Percentiles rank a stretch among this genome's conserved stretches.
These are phyloP conservation scores for Boletus tylopilopsis DNA, from an alignment of 768 basidiomycete species.

Conservation along the genomic window DNA sequence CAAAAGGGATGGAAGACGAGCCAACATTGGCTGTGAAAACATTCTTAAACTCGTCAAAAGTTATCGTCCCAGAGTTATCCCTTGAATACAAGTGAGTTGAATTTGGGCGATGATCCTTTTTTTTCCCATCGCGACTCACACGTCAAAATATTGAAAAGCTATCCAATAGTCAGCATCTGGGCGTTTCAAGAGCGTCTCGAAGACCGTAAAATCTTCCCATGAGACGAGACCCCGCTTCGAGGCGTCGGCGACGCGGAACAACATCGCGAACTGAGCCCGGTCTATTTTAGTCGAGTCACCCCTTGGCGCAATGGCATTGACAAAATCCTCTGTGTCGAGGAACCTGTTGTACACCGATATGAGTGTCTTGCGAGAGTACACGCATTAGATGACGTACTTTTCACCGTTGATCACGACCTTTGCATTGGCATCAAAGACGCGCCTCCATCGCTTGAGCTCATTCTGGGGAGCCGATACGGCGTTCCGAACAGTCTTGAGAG, in stretches of 20 bases:
- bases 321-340: constrained; percentile 83
- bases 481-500: constrained; percentile 62
- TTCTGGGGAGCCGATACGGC: constrained; percentile 71
- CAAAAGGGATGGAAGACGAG: constrained; percentile 83
- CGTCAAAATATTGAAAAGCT: constrained; percentile 94
- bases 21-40: constrained; percentile 82
- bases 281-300: constrained; percentile 84
- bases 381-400: constrained; percentile 53
- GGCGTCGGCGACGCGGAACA: constrained; percentile 86
- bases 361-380: constrained; percentile 18
- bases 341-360: constrained; percentile 49
- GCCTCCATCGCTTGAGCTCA: constrained; percentile 85
- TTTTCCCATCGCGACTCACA: constrained; percentile 49
- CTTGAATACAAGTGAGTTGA: constrained; percentile 38
- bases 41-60: constrained; percentile 91
- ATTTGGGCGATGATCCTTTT: background rate
- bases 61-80: constrained; percentile 88
- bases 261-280: constrained; percentile 82
- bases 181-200: constrained; percentile 88
- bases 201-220: constrained; percentile 96
- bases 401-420: constrained; percentile 68
- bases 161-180: constrained; percentile 98
- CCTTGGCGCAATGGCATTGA: constrained; percentile 90
- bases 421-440: constrained; percentile 83
- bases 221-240: constrained; percentile 73